Base-by-base conservation (phyloP, 148 eudicot genomes). In the Tetragonia tetragonoides region DNA sequence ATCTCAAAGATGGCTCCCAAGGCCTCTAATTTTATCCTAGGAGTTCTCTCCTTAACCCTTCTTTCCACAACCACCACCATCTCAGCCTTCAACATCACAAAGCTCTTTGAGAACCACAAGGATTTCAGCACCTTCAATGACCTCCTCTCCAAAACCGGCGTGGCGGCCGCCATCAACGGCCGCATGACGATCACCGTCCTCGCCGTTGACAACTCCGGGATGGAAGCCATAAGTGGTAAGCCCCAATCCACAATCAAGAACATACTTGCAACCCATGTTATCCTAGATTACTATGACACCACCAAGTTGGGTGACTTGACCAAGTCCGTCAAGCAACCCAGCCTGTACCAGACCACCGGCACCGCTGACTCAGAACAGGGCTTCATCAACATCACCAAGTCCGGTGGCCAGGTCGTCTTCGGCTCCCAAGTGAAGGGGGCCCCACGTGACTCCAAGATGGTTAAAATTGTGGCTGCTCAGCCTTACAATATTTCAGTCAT, bases 401-500 rank as follows among this genome's bases (percentile, higher is more conserved):
- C 57, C 5, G 68, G 70, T 5, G 81, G 82, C 2, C 34, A 84
- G 10, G 38, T 84, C 18, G 40, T 74, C 12, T 86, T 86, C 39
- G 74, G 78, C 0, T 84, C 88, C 2, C 83, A 84, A 17, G 76
- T 75, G 14, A 76, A 76, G 28, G 87, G 84, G 15, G 84, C 87
- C 20, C 84, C 76, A 24, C 79, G 51, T 2, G 78, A 84, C 51
- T 59, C 85, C 0, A 80, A 76, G 56, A 79, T 86, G 75, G 74
- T 82, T 18, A 74, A 76, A 5, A 8, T 73, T 8, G 80, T 88
- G 34, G 81, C 82, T 4, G 56, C 84, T n/a, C 81, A 86, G 46
- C 84, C 87, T 3, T 86, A 46, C 74, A 76, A 84, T 66, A 80
- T 88, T 47, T 84, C 88, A 9, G 85, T 88, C 20, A 46, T 88